Percentiles rank a stretch among this genome's conserved stretches.
These are phyloP conservation scores for Akanthomyces lecanii DNA, from an alignment of 2,329 filamentous ascomycete genomes.

Conservation along the genomic window DNA sequence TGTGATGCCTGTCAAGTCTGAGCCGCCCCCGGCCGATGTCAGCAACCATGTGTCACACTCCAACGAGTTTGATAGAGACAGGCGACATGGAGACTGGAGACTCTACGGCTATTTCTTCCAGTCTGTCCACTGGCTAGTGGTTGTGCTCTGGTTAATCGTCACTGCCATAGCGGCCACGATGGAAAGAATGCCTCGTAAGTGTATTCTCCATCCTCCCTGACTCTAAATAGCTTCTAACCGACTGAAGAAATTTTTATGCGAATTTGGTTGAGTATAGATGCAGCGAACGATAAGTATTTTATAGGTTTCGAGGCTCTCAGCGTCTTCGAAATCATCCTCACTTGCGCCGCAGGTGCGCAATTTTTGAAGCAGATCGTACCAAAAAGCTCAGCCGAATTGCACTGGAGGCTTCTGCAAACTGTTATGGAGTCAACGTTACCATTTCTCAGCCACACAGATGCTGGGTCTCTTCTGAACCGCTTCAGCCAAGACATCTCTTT, in stretches of 20 bases:
- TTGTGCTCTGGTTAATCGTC: neutral
- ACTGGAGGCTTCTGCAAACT: neutral
- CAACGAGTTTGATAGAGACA: no score
- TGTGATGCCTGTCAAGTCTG: no score
- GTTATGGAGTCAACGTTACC: constrained; percentile 13
- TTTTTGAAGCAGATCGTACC: neutral
- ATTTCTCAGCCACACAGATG: constrained; percentile 18
- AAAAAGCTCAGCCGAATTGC: neutral
- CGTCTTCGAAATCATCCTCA: neutral
- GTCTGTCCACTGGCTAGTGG: no score
- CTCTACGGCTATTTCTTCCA: neutral
- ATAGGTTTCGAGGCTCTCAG: neutral
- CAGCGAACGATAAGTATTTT: neutral
- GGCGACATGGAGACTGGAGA: neutral
- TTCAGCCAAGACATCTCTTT: constrained; percentile 25
- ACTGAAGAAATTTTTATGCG: neutral
- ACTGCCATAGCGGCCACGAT: neutral
- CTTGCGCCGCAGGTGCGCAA: neutral
- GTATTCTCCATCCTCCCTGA: no score
- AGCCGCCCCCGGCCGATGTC: no score
- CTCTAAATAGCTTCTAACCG: no score
- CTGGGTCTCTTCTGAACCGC: constrained; percentile 14
- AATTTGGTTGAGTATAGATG: neutral
- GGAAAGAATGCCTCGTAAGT: neutral
- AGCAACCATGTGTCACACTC: no score